Percentiles rank a stretch among this genome's conserved stretches.
Evolutionary conservation across 2,329 filamentous ascomycete genomes (phyloP).

Genomic region (Diaporthe citri): DNA sequence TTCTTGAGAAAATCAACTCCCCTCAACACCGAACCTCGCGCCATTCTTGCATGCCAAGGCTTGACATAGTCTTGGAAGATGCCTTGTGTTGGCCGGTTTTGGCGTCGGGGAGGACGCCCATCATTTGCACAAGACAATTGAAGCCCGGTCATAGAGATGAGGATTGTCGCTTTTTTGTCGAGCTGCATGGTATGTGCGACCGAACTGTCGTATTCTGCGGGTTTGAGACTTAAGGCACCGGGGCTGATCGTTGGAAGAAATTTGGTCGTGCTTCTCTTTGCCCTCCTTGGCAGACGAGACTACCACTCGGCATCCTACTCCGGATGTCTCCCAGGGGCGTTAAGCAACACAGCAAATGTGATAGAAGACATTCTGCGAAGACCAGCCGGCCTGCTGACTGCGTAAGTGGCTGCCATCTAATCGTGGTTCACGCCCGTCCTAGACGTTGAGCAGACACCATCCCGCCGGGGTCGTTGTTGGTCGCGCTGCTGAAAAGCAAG

Average conservation of each 20-base stretch:
- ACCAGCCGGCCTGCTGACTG: background rate
- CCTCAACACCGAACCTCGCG: background rate
- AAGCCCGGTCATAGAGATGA: background rate
- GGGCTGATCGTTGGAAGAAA: background rate
- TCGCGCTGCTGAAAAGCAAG: background rate
- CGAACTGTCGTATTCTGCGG: background rate
- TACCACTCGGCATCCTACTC: background rate
- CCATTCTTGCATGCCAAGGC: constrained; percentile 5
- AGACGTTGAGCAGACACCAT: background rate
- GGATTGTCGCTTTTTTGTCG: background rate
- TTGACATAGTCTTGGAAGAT: background rate
- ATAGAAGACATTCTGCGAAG: background rate
- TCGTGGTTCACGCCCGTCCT: background rate
- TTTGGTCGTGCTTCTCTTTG: no score
- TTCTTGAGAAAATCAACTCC: background rate
- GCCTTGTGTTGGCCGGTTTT: no score
- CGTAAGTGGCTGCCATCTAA: background rate
- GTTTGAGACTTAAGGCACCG: background rate
- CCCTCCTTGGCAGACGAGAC: background rate
- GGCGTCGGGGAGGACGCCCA: no score
- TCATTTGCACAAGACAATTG: no score
- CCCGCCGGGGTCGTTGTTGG: background rate
- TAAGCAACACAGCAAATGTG: background rate
- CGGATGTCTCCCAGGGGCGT: background rate
- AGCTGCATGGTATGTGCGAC: background rate